Base-by-base conservation (phyloP, 202 grass and related monocot genomes). In the Bolboschoenoplectus hybrid region DNA sequence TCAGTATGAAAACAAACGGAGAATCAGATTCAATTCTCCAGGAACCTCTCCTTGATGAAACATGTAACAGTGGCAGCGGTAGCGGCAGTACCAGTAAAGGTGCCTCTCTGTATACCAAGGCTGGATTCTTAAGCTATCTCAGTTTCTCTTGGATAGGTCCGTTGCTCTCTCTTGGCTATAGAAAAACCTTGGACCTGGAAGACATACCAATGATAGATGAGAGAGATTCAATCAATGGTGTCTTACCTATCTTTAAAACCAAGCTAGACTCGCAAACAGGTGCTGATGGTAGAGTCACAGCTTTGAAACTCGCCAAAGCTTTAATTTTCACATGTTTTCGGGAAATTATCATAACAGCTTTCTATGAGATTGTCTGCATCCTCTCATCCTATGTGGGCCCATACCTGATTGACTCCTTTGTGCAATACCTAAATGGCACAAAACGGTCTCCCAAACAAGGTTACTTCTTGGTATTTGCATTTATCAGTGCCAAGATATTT, bases 361-460 rank as follows among this genome's bases (percentile, higher is more conserved):
- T 98, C 49, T 95, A 90, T 61, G 89, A 84, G 4, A 68, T 94
- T 26, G 86, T 94, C 32, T 80, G 91, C 86, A 94, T 88, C 73
- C 11, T 92, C 8, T 84, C 96, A 50, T 87, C 90, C 55, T 94
- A 95, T 76, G 93, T 94, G 3, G 96, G 96, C 10, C 93, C 93
- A 1, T 98, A 93, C 86, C 90, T 98, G 67, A 98, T 98, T 38
- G 82, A 92, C 46, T 94, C 81, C 43, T 81, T 98, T 71, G 93
- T 98, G 11, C 90, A 92, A n/a, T 95, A 98, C 90, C 91, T 98
- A 45, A 93, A 92, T 74, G 96, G 86, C 52, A 84, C 86, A 57
- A 63, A 86, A 53, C 80, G 68, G 68, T 89, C 88, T 60, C 82
- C 85, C 0, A 88, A 83, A 66, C 87, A 89, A 86, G 93, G 96